Base-by-base conservation (phyloP, 441 rosid species). In the Gossypium laxum region DNA sequence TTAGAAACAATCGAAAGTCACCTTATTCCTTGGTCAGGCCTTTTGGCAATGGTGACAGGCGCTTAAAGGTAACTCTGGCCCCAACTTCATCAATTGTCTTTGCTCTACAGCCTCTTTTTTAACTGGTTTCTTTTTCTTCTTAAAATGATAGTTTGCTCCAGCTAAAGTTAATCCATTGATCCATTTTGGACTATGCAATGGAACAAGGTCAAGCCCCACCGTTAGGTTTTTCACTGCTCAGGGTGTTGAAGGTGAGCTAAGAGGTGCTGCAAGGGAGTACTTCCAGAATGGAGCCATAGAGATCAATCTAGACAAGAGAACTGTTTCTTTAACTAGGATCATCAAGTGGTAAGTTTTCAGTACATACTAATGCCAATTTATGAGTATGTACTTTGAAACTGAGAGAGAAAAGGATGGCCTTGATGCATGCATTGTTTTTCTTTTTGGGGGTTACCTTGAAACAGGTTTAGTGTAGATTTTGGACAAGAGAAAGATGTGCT, bases 151-250 rank as follows among this genome's bases (percentile, higher is more conserved):
- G 98, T 75, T 87, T 6, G 77, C 77, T 41, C 73, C 82, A 68
- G 71, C 76, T 18, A 89, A 81, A 73, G 68, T 85, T 72, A 91
- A 88, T 72, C 95, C 98, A 6, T 71, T 91, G 12, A 79, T 93
- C 47, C 96, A 93, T 79, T 91, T 89, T 56, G 97, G 98, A 45
- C 81, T 86, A 5, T 93, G 95, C 77, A 82, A 87, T 14, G 98
- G 98, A 56, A 80, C 98, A 47, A 87, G 80, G 71, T 93, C 97
- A 28, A 85, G 91, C 77, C 95, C 98, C 6, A 52, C 74, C 0
- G 91, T 90, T 69, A 85, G 92, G 74, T 93, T 93, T 81, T 91
- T 85, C 83, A 82, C 88, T 24, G 52, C 88, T 1, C 81, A 85
- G 75, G 93, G 91, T 60, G 83, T 91, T 28, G 87, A 85, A 75